A percentile compares a stretch with the other conserved stretches of the same genome.
phyloP scores from a whole-genome alignment of 1,139 yeast genomes.

The Geotrichum phurueaensis region DNA sequence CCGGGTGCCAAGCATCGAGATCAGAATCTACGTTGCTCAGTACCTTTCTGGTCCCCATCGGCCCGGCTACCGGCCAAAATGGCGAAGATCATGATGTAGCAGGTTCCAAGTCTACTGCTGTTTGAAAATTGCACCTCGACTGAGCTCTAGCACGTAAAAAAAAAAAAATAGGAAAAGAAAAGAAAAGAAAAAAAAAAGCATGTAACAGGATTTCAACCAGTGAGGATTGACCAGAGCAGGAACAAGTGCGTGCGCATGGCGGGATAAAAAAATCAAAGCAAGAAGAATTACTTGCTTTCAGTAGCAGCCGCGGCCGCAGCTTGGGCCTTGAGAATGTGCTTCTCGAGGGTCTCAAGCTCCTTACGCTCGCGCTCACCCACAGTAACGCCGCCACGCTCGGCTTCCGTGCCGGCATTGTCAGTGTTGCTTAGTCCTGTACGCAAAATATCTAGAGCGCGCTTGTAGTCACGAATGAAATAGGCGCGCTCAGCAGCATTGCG shows the following conservation, averaged over 20 bases:
- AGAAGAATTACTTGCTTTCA: background rate
- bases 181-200: background rate
- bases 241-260: background rate
- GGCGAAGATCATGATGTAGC: background rate
- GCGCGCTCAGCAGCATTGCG: conserved; percentile 35
- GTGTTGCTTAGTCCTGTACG: background rate
- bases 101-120: background rate
- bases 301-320: background rate
- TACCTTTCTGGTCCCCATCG: background rate
- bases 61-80: background rate
- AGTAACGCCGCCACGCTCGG: background rate
- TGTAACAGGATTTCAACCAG: background rate
- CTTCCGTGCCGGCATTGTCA: background rate
- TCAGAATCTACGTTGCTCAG: conserved; percentile 9
- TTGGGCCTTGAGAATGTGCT: background rate
- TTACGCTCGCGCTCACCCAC: conserved; percentile 1
- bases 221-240: background rate
- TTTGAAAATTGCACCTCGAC: background rate
- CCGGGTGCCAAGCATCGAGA: conserved; percentile 16
- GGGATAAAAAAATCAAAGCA: background rate
- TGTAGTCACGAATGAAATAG: conserved; percentile 30
- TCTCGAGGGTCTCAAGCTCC: background rate
- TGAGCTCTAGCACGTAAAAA: background rate
- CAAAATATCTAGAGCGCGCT: conserved; percentile 27
- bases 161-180: background rate